phyloP scores from a whole-genome alignment of 805 yeast species.

The Lachancea kluyveri region DNA sequence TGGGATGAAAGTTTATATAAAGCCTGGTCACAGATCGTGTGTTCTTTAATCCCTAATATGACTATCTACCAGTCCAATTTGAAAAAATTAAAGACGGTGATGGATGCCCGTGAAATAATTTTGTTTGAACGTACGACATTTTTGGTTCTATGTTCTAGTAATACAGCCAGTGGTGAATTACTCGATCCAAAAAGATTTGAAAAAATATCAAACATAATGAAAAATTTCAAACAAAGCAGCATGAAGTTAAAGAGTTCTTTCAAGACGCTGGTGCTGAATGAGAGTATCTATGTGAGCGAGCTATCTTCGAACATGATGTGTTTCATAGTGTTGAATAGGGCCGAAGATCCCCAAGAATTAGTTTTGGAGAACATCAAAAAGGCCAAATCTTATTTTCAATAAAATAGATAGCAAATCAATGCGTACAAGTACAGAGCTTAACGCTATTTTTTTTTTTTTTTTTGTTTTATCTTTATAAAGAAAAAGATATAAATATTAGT shows the following conservation, averaged over 20 bases:
- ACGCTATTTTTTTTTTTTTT: too few relatives aligned
- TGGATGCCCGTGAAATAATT: conserved; percentile 85
- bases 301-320: conserved; percentile 56
- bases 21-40: conserved; percentile 96
- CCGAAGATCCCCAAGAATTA: conserved; percentile 30
- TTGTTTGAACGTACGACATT: conserved; percentile 92
- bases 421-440: too few relatives aligned
- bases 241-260: conserved; percentile 82
- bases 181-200: conserved; percentile 92
- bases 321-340: conserved; percentile 49
- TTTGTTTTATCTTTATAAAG: too few relatives aligned
- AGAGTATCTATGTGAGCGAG: conserved; percentile 43
- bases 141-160: conserved; percentile 45
- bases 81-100: conserved; percentile 59
- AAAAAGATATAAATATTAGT: too few relatives aligned
- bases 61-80: conserved; percentile 69
- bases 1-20: conserved; percentile 96
- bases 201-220: conserved; percentile 87
- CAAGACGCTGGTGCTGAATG: conserved; percentile 67
- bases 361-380: conserved; percentile 52
- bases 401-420: conserved; percentile 2
- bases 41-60: conserved; percentile 92
- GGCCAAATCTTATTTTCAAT: conserved; percentile 48
- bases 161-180: conserved; percentile 18
- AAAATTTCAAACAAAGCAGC: conserved; percentile 89